phyloP scores from a whole-genome alignment of 345 rosid species.

The Arabidopsis thaliana region DNA sequence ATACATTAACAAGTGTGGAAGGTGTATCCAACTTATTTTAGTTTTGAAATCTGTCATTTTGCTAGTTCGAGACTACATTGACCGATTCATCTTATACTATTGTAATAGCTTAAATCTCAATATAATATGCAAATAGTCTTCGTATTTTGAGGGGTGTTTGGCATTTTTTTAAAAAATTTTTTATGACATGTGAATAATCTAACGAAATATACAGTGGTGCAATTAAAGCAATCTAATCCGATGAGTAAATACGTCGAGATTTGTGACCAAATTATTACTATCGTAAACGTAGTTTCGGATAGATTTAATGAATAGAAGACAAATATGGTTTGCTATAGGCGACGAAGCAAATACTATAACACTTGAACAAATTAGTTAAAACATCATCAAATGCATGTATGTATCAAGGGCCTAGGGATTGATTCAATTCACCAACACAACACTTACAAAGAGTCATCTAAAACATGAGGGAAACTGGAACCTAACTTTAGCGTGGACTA shows the following conservation, averaged over 20 bases:
- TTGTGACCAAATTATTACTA: slow-evolving; percentile 24
- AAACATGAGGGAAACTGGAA: background rate
- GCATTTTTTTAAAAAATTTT: background rate
- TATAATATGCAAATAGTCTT: slow-evolving; percentile 17
- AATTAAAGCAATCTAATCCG: slow-evolving; percentile 28
- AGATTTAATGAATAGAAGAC: background rate
- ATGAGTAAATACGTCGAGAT: slow-evolving; percentile 33
- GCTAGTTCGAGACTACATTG: slow-evolving; percentile 33
- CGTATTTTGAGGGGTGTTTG: slow-evolving; percentile 16
- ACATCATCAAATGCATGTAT: slow-evolving; percentile 6
- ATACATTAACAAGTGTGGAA: background rate
- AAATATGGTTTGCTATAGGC: background rate
- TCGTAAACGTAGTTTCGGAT: background rate
- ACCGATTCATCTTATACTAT: slow-evolving; percentile 21
- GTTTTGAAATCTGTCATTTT: background rate
- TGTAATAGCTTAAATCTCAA: background rate
- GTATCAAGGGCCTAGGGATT: background rate
- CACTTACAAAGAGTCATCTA: background rate
- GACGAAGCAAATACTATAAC: background rate
- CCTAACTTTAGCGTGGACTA: background rate
- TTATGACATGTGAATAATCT: slow-evolving; percentile 13
- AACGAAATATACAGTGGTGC: slow-evolving; percentile 10
- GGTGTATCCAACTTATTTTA: background rate
- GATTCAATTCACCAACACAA: background rate
- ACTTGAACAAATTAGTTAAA: background rate